phyloP scores from a whole-genome alignment of 352 stramenopile genomes.

The Phytophthora syringae region DNA sequence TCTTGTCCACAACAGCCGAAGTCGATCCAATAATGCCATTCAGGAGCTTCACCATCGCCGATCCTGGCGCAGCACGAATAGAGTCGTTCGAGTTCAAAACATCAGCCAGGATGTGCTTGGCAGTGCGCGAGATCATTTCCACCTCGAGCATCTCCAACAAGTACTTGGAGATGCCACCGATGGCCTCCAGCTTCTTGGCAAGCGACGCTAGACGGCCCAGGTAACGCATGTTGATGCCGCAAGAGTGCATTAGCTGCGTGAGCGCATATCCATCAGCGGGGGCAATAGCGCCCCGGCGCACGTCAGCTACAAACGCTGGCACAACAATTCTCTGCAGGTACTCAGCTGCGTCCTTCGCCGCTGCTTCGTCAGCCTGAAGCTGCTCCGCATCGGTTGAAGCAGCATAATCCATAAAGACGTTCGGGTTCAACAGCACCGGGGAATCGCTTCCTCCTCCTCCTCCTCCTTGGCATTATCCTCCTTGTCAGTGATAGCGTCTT shows the following conservation, averaged over 20 bases:
- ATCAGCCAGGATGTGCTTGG: slow-evolving; percentile 88
- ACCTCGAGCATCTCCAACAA: slow-evolving; percentile 95
- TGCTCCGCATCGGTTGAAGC: slow-evolving; percentile 76
- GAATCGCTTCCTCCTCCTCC: slow-evolving; percentile 56
- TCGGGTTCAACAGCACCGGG: slow-evolving; percentile 84
- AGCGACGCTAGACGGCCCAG: slow-evolving; percentile 92
- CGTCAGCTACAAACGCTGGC: slow-evolving; percentile 82
- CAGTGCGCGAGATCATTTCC: slow-evolving; percentile 95
- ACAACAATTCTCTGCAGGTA: slow-evolving; percentile 90
- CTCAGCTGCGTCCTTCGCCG: slow-evolving; percentile 74
- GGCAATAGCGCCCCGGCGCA: slow-evolving; percentile 83
- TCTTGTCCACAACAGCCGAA: slow-evolving; percentile 14
- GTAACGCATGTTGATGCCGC: slow-evolving; percentile 98
- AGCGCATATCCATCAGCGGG: slow-evolving; percentile 92
- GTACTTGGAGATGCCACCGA: slow-evolving; percentile 91
- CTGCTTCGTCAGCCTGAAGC: slow-evolving; percentile 68
- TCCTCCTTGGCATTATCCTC: slow-evolving; percentile 49
- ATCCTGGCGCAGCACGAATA: slow-evolving; percentile 71
- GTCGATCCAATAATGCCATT: slow-evolving; percentile 83
- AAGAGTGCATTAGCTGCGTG: slow-evolving; percentile 94
- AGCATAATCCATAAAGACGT: slow-evolving; percentile 91
- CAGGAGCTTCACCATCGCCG: slow-evolving; percentile 81
- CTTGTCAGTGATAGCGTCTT: slow-evolving; percentile 28
- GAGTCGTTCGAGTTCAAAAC: slow-evolving; percentile 69
- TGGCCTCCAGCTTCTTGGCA: slow-evolving; percentile 87